A percentile compares a stretch with the other conserved stretches of the same genome.
phyloP scores from a whole-genome alignment of 352 stramenopile species.

The Phytophthora chlamydospora region DNA sequence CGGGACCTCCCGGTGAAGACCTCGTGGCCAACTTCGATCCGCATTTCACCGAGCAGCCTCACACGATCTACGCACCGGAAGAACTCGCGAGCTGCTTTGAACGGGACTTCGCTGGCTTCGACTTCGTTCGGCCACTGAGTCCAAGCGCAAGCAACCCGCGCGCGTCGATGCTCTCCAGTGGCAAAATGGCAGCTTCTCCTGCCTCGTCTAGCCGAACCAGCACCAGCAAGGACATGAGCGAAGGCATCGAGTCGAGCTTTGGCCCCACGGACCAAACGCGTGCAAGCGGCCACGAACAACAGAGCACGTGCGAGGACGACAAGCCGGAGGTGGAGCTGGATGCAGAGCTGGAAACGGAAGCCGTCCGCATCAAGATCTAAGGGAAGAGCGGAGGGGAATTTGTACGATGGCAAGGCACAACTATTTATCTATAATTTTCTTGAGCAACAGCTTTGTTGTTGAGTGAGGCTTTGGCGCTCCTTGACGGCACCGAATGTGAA shows the following conservation, averaged over 20 bases:
- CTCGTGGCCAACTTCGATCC: conserved; percentile 88
- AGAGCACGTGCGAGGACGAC: conserved; percentile 44
- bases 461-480: background rate
- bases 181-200: conserved; percentile 15
- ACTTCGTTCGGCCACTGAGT: conserved; percentile 65
- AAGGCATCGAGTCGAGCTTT: conserved; percentile 42
- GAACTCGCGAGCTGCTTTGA: conserved; percentile 71
- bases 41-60: conserved; percentile 85
- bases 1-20: conserved; percentile 62
- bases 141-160: conserved; percentile 2
- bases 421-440: conserved; percentile 43
- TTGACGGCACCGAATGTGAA: background rate
- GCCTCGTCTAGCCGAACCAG: conserved; percentile 20
- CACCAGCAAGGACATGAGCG: conserved; percentile 39
- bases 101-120: conserved; percentile 84
- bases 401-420: conserved; percentile 27
- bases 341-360: conserved; percentile 37
- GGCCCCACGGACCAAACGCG: conserved; percentile 32
- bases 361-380: conserved; percentile 67
- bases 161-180: conserved; percentile 8
- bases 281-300: conserved; percentile 25
- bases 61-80: conserved; percentile 79
- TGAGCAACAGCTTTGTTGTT: conserved; percentile 11
- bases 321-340: conserved; percentile 64
- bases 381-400: background rate